A percentile compares a stretch with the other conserved stretches of the same genome.
Conservation (phyloP, 129 eudicot genomes). For the Lonicera japonica region DNA sequence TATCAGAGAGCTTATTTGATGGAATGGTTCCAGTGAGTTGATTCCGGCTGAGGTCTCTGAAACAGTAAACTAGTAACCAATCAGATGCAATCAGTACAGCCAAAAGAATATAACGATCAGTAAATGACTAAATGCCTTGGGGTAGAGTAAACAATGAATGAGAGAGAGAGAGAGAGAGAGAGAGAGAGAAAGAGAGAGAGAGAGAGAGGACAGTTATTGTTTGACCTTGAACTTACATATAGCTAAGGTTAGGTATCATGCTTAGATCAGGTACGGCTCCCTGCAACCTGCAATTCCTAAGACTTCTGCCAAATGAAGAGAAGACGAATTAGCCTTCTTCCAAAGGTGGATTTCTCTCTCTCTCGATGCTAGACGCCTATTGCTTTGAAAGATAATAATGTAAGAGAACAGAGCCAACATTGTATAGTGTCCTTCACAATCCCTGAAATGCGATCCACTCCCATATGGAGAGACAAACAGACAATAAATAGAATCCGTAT, state of each 20-base stretch:
- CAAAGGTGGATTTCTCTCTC: too few species aligned
- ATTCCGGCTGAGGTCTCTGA: constrained; percentile 75
- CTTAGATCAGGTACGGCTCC: constrained; percentile 73
- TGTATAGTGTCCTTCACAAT: too few species aligned
- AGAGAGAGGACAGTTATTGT: background rate
- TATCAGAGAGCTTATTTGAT: constrained; percentile 39
- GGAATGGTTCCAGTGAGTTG: constrained; percentile 58
- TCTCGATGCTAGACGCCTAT: too few species aligned
- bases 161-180: too few species aligned
- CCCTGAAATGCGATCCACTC: too few species aligned
- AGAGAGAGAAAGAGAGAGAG: background rate
- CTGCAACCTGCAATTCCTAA: constrained; percentile 73
- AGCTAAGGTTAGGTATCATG: constrained; percentile 39
- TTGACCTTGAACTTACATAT: constrained; percentile 37
- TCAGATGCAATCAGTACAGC: constrained; percentile 4
- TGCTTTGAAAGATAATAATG: too few species aligned
- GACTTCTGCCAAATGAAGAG: constrained; percentile 43
- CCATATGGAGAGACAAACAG: too few species aligned
- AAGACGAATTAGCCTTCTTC: constrained; percentile 13
- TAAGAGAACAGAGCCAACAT: too few species aligned
- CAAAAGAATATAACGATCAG: background rate
- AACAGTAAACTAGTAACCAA: constrained; percentile 5
- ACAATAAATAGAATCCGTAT: too few species aligned
- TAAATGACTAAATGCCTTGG: background rate
- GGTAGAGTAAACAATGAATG: background rate